Evolutionary conservation across 2,329 filamentous ascomycete genomes (phyloP).

Genomic region (Juglanconis oblonga): DNA sequence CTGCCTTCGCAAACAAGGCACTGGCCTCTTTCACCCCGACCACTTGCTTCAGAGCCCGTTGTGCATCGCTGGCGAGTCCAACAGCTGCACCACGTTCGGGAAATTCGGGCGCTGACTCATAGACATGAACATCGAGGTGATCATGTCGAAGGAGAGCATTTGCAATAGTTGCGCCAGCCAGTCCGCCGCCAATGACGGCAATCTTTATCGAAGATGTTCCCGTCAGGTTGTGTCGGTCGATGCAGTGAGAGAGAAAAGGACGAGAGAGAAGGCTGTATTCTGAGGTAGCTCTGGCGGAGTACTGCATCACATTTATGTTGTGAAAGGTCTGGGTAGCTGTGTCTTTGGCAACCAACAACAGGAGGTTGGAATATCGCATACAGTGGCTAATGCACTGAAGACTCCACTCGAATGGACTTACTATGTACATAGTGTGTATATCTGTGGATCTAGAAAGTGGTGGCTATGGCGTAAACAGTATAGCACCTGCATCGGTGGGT

Average conservation of each 20-base stretch:
- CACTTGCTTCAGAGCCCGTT: conserved; percentile 18
- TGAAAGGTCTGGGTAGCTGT: no score
- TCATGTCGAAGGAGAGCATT: conserved; percentile 21
- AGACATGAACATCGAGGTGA: conserved; percentile 23
- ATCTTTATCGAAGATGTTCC: conserved; percentile 11
- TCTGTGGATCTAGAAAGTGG: no score
- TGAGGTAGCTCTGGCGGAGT: no score
- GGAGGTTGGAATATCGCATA: no score
- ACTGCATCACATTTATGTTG: no score
- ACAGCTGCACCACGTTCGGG: conserved; percentile 24
- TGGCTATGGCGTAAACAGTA: no score
- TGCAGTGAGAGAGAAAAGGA: background rate
- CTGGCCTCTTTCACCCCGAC: conserved; percentile 1
- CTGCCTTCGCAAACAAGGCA: conserved; percentile 17
- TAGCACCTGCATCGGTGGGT: no score
- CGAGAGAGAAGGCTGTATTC: no score
- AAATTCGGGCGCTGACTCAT: conserved; percentile 23
- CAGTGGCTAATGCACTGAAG: no score
- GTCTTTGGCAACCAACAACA: no score
- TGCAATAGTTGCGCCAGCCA: conserved; percentile 21
- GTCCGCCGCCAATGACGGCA: conserved; percentile 24
- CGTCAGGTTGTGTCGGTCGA: background rate
- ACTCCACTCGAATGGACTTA: no score
- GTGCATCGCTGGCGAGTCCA: conserved; percentile 18
- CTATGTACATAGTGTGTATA: no score